phyloP scores from a whole-genome alignment of 495 filamentous ascomycete species.

The Pseudoneurospora amorphoporcata region DNA sequence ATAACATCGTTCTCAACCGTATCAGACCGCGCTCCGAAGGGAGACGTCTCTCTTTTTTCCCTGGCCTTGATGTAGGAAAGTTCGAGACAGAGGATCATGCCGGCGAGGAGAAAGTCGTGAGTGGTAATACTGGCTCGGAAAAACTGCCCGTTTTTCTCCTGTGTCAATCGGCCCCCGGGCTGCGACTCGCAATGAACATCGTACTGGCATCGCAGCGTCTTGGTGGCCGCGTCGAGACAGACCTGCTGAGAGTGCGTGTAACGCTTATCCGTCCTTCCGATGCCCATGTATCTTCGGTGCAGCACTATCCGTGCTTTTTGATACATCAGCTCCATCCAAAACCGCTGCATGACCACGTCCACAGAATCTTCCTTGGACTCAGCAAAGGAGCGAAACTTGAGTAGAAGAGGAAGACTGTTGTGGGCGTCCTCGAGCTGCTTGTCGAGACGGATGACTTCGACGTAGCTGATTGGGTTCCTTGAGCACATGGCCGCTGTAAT shows the following conservation, averaged over 20 bases:
- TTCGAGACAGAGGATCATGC: conserved; percentile 31
- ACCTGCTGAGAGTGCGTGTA: conserved; percentile 24
- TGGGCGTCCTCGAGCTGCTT: conserved; percentile 18
- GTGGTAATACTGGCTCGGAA: conserved; percentile 23
- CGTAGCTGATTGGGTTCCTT: conserved; percentile 15
- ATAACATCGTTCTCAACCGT: conserved; percentile 7
- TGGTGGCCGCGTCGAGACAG: conserved; percentile 26
- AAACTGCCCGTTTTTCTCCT: conserved; percentile 15
- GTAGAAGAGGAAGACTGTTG: conserved; percentile 12
- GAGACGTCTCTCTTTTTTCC: conserved; percentile 3
- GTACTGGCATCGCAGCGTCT: conserved; percentile 28
- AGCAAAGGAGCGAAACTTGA: conserved; percentile 9
- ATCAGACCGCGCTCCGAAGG: not conserved
- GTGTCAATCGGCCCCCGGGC: conserved; percentile 20
- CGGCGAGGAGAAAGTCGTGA: conserved; percentile 28
- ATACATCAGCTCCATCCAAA: conserved; percentile 22
- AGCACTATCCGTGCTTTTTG: conserved; percentile 22
- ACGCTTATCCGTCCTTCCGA: conserved; percentile 19
- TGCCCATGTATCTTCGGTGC: conserved; percentile 22
- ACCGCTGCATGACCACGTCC: conserved; percentile 23
- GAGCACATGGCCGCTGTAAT: conserved; percentile 15
- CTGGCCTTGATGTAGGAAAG: conserved; percentile 14
- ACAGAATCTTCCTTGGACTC: conserved; percentile 18
- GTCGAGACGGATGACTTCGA: conserved; percentile 23
- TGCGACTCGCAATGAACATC: conserved; percentile 25